Percentiles rank a stretch among this genome's conserved stretches.
Conservation (phyloP, 176 grass and related monocot species). For the Oropetium thomaeum region DNA sequence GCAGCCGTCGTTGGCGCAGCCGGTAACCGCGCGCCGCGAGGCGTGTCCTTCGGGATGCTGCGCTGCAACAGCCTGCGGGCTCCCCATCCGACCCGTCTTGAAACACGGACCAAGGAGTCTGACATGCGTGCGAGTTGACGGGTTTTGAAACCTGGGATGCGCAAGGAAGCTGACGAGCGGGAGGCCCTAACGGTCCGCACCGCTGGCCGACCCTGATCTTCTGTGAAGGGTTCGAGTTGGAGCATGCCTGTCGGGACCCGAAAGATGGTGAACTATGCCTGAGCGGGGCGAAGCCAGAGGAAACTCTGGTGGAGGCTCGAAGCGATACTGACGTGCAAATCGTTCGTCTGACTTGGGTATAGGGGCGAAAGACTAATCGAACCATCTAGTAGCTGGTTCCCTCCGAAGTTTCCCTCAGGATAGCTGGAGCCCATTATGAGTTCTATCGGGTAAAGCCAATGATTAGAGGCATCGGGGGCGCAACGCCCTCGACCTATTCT, state of each 20-base stretch:
- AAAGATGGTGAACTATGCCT: slow-evolving; percentile 86
- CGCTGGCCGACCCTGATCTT: slow-evolving; percentile 51
- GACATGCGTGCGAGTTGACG: slow-evolving; percentile 61
- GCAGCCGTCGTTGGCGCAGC: no score
- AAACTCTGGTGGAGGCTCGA: slow-evolving; percentile 73
- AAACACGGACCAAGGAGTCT: slow-evolving; percentile 88
- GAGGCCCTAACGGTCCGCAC: no score
- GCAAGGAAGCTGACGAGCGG: no score
- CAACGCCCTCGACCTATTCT: slow-evolving; percentile 76
- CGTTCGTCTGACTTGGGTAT: slow-evolving; percentile 66
- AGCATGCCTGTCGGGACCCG: slow-evolving; percentile 65
- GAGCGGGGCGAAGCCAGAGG: slow-evolving; percentile 51
- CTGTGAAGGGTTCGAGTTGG: slow-evolving; percentile 54
- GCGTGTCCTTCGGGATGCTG: background rate
- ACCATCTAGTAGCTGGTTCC: slow-evolving; percentile 71
- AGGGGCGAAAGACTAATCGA: slow-evolving; percentile 67
- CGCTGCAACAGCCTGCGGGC: slow-evolving; percentile 35
- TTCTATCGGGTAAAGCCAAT: slow-evolving; percentile 83
- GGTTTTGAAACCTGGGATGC: no score
- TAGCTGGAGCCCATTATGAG: slow-evolving; percentile 55
- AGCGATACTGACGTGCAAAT: slow-evolving; percentile 75
- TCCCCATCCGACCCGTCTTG: slow-evolving; percentile 75
- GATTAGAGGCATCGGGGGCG: slow-evolving; percentile 77
- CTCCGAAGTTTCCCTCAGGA: slow-evolving; percentile 79
- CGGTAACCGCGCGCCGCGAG: no score